phyloP scores from a whole-genome alignment of 1,284 basidiomycete species.

The Retiboletus flavoniger region DNA sequence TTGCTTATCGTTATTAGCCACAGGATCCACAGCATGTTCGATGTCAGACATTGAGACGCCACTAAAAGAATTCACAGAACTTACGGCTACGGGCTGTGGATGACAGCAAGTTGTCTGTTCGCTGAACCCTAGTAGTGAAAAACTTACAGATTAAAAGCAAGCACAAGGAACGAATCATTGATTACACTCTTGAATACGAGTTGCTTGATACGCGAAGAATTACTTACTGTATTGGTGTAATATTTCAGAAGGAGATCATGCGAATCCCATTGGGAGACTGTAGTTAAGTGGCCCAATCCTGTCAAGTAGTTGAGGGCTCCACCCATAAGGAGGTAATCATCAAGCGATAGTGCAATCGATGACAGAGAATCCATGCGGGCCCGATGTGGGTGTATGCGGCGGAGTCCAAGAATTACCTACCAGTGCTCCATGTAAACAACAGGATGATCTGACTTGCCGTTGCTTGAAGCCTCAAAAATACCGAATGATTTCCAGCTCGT shows the following conservation, averaged over 20 bases:
- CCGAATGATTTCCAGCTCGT: background rate
- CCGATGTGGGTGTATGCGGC: background rate
- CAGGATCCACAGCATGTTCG: too few relatives aligned
- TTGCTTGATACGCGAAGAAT: background rate
- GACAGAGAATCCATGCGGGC: background rate
- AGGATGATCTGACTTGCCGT: background rate
- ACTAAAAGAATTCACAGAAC: background rate
- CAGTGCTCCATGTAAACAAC: background rate
- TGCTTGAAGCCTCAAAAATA: background rate
- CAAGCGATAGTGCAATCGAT: background rate
- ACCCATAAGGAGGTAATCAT: background rate
- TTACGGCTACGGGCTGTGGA: too few relatives aligned
- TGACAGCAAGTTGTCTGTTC: background rate
- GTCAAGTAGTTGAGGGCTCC: background rate
- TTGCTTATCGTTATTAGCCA: too few relatives aligned
- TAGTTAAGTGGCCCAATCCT: background rate
- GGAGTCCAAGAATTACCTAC: background rate
- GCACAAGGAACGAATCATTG: background rate
- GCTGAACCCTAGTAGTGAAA: background rate
- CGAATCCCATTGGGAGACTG: background rate
- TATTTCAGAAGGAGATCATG: background rate
- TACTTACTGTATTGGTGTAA: background rate
- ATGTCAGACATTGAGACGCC: too few relatives aligned
- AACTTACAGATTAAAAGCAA: background rate
- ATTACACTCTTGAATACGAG: background rate